These are phyloP conservation scores for Starmerella asiatica DNA, from an alignment of 805 yeast species.

Conservation along the genomic window DNA sequence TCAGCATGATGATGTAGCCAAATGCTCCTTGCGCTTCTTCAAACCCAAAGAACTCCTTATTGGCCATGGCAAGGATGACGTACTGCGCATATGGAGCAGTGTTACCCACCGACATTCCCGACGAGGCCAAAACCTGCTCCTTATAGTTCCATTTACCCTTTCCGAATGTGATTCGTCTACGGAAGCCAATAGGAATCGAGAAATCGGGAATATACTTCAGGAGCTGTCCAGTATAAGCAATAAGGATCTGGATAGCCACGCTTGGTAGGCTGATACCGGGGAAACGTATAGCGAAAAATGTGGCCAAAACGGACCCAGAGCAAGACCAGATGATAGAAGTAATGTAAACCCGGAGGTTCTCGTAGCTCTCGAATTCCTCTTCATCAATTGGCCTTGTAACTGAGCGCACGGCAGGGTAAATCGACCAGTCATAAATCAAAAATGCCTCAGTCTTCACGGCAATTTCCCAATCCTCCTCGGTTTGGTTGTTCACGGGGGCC, in stretches of 20 bases:
- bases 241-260: conserved; percentile 44
- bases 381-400: conserved; percentile 42
- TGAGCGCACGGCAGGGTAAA: conserved; percentile 48
- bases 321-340: conserved; percentile 40
- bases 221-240: conserved; percentile 45
- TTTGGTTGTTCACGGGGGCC: not conserved
- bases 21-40: conserved; percentile 5
- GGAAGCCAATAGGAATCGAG: conserved; percentile 13
- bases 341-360: conserved; percentile 41
- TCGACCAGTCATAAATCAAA: conserved; percentile 34
- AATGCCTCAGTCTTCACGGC: conserved; percentile 31
- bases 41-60: conserved; percentile 6
- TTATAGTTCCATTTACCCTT: conserved; percentile 38
- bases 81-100: conserved; percentile 13
- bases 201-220: conserved; percentile 24
- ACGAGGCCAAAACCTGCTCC: conserved; percentile 17
- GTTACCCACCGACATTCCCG: conserved; percentile 22
- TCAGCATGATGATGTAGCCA: conserved; percentile 41
- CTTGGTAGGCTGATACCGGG: conserved; percentile 41
- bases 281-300: conserved; percentile 40
- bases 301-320: conserved; percentile 30
- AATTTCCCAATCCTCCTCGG: conserved; percentile 17
- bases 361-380: conserved; percentile 23
- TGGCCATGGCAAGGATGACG: conserved; percentile 9
- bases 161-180: conserved; percentile 27